Conservation (phyloP, 2,329 filamentous ascomycete genomes). For the Pseudodiploospora longispora region DNA sequence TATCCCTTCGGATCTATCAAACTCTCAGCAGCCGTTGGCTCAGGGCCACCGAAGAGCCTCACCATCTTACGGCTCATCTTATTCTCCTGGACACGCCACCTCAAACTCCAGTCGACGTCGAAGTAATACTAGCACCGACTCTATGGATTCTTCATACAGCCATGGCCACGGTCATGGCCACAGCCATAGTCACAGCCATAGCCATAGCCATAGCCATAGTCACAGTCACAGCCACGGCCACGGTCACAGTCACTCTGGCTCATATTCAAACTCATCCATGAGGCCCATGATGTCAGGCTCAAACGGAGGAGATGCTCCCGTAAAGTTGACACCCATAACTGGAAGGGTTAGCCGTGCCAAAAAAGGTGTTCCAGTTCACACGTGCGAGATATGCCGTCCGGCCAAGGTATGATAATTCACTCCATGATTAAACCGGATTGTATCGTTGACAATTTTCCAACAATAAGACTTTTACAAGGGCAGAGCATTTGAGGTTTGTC, state of each 20-base stretch:
- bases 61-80: constrained; percentile 19
- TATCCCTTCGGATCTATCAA: constrained; percentile 24
- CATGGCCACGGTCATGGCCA: constrained; percentile 10
- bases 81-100: constrained; percentile 20
- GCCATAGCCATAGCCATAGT: no score
- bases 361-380: constrained; percentile 51
- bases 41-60: constrained; percentile 28
- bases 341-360: constrained; percentile 49
- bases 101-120: constrained; percentile 23
- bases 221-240: constrained; percentile 6
- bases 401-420: constrained; percentile 34
- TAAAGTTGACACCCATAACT: constrained; percentile 50
- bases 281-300: constrained; percentile 32
- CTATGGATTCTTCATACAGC: constrained; percentile 36
- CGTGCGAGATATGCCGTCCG: constrained; percentile 43
- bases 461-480: constrained; percentile 50
- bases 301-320: constrained; percentile 27
- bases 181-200: no score
- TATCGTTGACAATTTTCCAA: not conserved
- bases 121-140: constrained; percentile 41
- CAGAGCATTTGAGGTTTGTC: constrained; percentile 52
- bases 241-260: constrained; percentile 12
- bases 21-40: constrained; percentile 23
- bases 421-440: not conserved
- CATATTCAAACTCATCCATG: constrained; percentile 22